phyloP scores from a whole-genome alignment of 2,329 filamentous ascomycete species.

The Hawksworthiomyces lignivorus region DNA sequence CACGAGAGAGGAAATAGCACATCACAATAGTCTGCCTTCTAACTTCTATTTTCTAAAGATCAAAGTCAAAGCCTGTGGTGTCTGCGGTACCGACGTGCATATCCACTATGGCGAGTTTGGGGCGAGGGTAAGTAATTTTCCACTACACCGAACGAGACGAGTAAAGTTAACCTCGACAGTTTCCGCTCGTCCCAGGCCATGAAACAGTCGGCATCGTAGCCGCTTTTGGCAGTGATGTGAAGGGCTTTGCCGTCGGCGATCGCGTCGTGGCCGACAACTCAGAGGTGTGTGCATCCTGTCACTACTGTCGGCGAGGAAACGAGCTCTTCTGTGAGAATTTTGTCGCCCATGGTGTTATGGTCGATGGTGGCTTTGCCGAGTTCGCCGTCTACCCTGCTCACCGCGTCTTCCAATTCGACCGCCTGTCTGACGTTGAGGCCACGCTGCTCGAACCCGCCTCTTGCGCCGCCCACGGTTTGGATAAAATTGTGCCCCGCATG shows the following conservation, averaged over 20 bases:
- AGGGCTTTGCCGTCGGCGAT: slow-evolving; percentile 53
- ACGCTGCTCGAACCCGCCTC: slow-evolving; percentile 64
- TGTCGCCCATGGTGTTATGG: slow-evolving; percentile 50
- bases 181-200: slow-evolving; percentile 60
- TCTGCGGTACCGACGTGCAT: slow-evolving; percentile 52
- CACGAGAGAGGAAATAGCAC: too few species aligned
- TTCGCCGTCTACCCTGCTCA: slow-evolving; percentile 49
- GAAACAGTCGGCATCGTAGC: slow-evolving; percentile 61
- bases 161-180: too few species aligned
- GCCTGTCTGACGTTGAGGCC: slow-evolving; percentile 60
- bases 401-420: slow-evolving; percentile 57
- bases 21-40: too few species aligned
- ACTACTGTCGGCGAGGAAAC: slow-evolving; percentile 64
- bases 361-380: slow-evolving; percentile 66
- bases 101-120: slow-evolving; percentile 64
- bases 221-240: slow-evolving; percentile 49
- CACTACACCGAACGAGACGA: too few species aligned
- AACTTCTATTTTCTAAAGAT: too few species aligned
- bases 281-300: slow-evolving; percentile 63
- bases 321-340: slow-evolving; percentile 58
- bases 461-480: slow-evolving; percentile 62
- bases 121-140: too few species aligned
- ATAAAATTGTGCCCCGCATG: too few species aligned
- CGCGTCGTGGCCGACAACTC: slow-evolving; percentile 58
- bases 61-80: slow-evolving; percentile 61